Evolutionary conservation across 495 filamentous ascomycete species (phyloP).

Genomic region (Penicillium desertorum): DNA sequence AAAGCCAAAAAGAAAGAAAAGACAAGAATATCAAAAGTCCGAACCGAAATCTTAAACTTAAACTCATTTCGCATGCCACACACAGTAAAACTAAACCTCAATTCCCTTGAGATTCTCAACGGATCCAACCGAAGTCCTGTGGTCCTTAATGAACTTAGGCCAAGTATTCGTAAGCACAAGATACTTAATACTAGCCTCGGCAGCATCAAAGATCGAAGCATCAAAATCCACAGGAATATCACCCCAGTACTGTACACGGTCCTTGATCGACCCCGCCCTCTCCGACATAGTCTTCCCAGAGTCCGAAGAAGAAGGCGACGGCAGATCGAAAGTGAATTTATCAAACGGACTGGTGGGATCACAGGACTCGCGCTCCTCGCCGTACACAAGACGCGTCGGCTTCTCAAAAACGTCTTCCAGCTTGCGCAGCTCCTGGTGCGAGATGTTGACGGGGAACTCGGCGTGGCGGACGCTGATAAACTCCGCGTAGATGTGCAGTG

Average conservation of each 20-base stretch:
- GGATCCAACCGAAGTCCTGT: conserved; percentile 22
- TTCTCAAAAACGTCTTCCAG: conserved; percentile 53
- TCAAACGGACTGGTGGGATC: conserved; percentile 38
- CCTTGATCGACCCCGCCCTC: conserved; percentile 18
- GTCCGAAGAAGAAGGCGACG: conserved; percentile 24
- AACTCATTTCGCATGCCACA: conserved; percentile 16
- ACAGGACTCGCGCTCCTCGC: conserved; percentile 28
- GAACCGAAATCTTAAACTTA: conserved; percentile 1
- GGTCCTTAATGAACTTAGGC: conserved; percentile 57
- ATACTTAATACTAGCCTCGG: conserved; percentile 63
- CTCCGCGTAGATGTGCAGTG: conserved; percentile 57
- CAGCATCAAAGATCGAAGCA: conserved; percentile 55
- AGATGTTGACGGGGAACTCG: conserved; percentile 65
- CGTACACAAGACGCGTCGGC: conserved; percentile 37
- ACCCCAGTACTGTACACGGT: conserved; percentile 36
- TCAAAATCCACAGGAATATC: conserved; percentile 53
- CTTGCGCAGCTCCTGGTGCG: conserved; percentile 43
- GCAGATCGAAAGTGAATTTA: conserved; percentile 20
- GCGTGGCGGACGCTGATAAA: conserved; percentile 56
- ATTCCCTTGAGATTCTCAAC: conserved; percentile 12
- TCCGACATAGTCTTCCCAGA: conserved; percentile 23
- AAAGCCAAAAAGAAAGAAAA: background rate
- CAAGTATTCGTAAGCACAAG: conserved; percentile 70
- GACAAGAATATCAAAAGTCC: conserved; percentile 3
- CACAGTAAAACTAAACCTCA: conserved; percentile 12